Evolutionary conservation across 1,284 basidiomycete species (phyloP).

Genomic region (Ustilago crameri): DNA sequence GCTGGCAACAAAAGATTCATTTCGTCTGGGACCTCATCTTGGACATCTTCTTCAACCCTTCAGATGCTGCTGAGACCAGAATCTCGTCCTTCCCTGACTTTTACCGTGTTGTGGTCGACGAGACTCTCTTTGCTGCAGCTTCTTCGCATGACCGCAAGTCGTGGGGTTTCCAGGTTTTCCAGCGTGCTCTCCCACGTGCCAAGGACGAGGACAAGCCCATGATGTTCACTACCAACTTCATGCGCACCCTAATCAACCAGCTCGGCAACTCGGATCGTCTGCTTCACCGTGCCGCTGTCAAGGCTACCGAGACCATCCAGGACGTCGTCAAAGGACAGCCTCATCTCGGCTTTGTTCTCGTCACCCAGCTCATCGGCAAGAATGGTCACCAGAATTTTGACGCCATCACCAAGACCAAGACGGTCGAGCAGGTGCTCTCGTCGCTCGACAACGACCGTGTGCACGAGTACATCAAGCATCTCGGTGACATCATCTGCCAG

Average conservation of each 20-base stretch:
- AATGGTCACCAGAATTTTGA: conserved; percentile 91
- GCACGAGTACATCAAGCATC: conserved; percentile 79
- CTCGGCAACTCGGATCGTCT: conserved; percentile 86
- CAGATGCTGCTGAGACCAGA: conserved; percentile 62
- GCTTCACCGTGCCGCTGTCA: conserved; percentile 82
- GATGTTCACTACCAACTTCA: conserved; percentile 93
- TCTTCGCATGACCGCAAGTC: conserved; percentile 90
- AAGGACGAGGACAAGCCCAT: conserved; percentile 78
- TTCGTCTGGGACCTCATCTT: conserved; percentile 90
- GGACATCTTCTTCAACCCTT: conserved; percentile 75
- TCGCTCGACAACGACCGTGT: conserved; percentile 82
- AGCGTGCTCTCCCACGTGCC: conserved; percentile 80
- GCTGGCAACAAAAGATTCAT: conserved; percentile 89
- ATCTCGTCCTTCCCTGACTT: conserved; percentile 86
- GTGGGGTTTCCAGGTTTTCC: conserved; percentile 94
- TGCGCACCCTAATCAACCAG: conserved; percentile 96
- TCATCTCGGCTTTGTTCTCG: conserved; percentile 82
- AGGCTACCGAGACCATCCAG: conserved; percentile 75
- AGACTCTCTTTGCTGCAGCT: conserved; percentile 84
- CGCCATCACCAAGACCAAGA: conserved; percentile 90
- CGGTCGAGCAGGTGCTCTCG: conserved; percentile 84
- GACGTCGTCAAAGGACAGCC: conserved; percentile 80
- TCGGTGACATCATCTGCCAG: conserved; percentile 68
- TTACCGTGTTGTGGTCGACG: conserved; percentile 89
- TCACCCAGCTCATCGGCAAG: conserved; percentile 85